Evolutionary conservation across 176 grass and related monocot species (phyloP), one percentile per base, ranked within the genome.

Genomic region (Raddia guianensis): DNA sequence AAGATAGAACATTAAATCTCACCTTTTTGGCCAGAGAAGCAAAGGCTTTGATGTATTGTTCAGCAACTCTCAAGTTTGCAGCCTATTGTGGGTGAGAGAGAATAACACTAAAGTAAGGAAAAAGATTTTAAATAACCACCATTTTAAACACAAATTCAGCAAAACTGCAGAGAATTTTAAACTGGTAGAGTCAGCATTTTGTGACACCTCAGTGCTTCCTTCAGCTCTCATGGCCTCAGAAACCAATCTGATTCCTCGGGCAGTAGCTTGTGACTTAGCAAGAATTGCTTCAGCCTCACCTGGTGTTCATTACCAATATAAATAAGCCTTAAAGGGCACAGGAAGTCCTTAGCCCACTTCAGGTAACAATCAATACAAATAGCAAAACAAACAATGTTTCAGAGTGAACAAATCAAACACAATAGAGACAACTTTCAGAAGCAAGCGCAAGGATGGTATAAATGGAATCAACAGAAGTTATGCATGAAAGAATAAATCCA

Each of bases 221-320:
- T 93, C 74, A 49, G 81, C 80, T 68, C 74, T 95, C 84, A 95
- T 93, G 11, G 92, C 76, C 33, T 86, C 75, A 19, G 92, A 95
- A 56, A 95, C 80, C 80, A 93, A n/a, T 54, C 83, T 91, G 20
- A 99, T 90, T 51, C 92, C 90, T 20, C 85, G 77, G 54, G 96
- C 88, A 9, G 96, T 93, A 61, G 92, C 96, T 77, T 82, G 68
- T 67, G 96, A 99, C 70, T 81, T 95, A 55, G 90, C 89, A 74
- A 99, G 63, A 77, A 99, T 95, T 1, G 90, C 96, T 88, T 93
- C 86, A 75, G 96, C 90, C 86, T 90, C 90, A 86, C 92, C 92
- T 99, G 90, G 58, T 66, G 65, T 68, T 43, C 45, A 81, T 85
- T 59, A 66, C 50, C 34, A 66, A 60, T 60, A 15, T 72, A 54